Conservation (phyloP, 192 early-diverging fungal species). For the Entomortierella beljakovae region DNA sequence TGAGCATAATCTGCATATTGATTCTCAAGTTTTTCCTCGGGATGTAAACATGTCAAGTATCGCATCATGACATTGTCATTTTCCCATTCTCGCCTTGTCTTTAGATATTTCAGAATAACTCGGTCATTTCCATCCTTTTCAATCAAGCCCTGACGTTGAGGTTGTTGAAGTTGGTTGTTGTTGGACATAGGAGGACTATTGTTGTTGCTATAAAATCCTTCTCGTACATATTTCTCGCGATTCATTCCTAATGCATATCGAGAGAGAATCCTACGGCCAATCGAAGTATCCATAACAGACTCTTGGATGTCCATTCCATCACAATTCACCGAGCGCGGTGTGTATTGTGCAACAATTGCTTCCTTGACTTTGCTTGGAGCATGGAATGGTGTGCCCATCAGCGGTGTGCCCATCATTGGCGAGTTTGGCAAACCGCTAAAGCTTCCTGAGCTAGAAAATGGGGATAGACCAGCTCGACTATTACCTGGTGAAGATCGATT, state of each 20-base stretch:
- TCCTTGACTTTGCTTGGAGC: conserved; percentile 16
- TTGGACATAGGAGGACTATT: conserved; percentile 27
- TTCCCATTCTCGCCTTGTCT: conserved; percentile 43
- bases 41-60: conserved; percentile 37
- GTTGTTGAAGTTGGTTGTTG: conserved; percentile 12
- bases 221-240: conserved; percentile 36
- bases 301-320: conserved; percentile 43
- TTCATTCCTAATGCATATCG: conserved; percentile 25
- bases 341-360: conserved; percentile 27
- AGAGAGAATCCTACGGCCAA: conserved; percentile 29
- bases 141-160: not conserved
- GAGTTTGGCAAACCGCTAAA: conserved; percentile 26
- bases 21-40: conserved; percentile 37
- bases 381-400: conserved; percentile 3
- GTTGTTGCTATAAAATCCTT: conserved; percentile 33
- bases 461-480: not conserved
- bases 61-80: conserved; percentile 43
- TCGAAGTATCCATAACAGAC: conserved; percentile 1
- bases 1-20: conserved; percentile 44
- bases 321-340: conserved; percentile 23
- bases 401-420: not conserved
- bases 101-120: conserved; percentile 47
- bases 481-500: too few relatives aligned
- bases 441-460: conserved; percentile 3
- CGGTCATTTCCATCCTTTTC: conserved; percentile 43